A percentile compares a stretch with the other conserved stretches of the same genome.
These are phyloP conservation scores for Escallonia rubra DNA, from an alignment of 129 eudicot species.

Conservation along the genomic window DNA sequence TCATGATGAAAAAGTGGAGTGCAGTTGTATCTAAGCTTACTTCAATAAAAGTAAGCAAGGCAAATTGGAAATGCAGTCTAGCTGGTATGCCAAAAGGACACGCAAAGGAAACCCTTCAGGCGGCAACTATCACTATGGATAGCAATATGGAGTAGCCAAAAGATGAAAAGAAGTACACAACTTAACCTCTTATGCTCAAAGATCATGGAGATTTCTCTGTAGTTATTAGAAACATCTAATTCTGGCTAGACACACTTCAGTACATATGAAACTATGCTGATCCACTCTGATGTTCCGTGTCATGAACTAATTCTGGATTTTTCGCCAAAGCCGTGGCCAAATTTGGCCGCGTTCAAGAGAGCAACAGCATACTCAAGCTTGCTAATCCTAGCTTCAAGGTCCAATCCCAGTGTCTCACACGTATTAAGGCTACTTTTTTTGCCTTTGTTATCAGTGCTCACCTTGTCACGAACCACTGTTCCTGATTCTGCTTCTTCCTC, in stretches of 20 bases:
- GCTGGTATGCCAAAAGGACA: too few relatives aligned
- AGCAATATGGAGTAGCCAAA: too few relatives aligned
- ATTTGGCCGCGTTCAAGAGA: background rate
- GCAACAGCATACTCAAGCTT: background rate
- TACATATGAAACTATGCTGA: background rate
- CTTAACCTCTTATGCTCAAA: too few relatives aligned
- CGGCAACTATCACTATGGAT: too few relatives aligned
- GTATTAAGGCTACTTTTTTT: background rate
- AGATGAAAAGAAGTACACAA: too few relatives aligned
- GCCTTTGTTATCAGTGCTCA: background rate
- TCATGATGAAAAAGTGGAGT: too few relatives aligned
- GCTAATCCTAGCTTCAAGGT: conserved; percentile 4
- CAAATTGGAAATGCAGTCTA: too few relatives aligned
- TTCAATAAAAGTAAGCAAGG: too few relatives aligned
- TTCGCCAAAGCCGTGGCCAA: background rate
- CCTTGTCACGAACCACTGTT: background rate
- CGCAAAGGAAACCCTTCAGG: too few relatives aligned
- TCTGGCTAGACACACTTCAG: background rate
- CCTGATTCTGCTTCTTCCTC: background rate
- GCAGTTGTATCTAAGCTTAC: too few relatives aligned
- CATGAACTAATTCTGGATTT: background rate
- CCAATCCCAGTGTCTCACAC: background rate
- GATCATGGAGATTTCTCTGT: too few relatives aligned
- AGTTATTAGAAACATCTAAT: too few relatives aligned
- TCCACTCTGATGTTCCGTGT: background rate